Conservation (phyloP, 1,284 basidiomycete species). For the Cryptococcus jaspeensis region DNA sequence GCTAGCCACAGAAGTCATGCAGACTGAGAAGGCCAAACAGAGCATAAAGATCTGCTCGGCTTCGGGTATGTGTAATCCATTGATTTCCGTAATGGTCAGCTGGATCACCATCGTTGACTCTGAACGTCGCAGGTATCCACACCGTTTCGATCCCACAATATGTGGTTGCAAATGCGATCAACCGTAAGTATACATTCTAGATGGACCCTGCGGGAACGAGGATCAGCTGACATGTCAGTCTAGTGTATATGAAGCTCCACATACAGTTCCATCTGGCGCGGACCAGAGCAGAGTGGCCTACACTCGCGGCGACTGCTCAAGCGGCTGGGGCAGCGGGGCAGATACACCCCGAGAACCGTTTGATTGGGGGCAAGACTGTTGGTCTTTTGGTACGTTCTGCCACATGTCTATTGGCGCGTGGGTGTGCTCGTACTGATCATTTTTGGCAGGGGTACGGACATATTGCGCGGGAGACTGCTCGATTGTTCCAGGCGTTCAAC, state of each 20-base stretch:
- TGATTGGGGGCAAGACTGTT: slow-evolving; percentile 20
- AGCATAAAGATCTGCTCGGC: slow-evolving; percentile 35
- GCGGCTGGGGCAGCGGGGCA: slow-evolving; percentile 4
- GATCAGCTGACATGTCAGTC: neutral
- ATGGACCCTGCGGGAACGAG: neutral
- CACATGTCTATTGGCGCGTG: neutral
- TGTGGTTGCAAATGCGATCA: slow-evolving; percentile 32
- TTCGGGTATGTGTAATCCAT: slow-evolving; percentile 18
- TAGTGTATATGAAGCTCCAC: slow-evolving; percentile 37
- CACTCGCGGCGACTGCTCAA: slow-evolving; percentile 2
- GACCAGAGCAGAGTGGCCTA: slow-evolving; percentile 16
- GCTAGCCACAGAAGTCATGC: slow-evolving; percentile 21
- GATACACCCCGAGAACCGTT: slow-evolving; percentile 13
- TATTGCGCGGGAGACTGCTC: slow-evolving; percentile 45
- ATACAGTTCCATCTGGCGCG: slow-evolving; percentile 26
- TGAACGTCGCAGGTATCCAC: slow-evolving; percentile 34
- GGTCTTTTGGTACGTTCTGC: slow-evolving; percentile 21
- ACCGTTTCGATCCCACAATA: slow-evolving; percentile 39
- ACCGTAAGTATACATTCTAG: slow-evolving; percentile 15
- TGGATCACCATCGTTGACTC: slow-evolving; percentile 9
- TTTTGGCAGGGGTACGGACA: slow-evolving; percentile 39
- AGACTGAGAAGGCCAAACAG: slow-evolving; percentile 18
- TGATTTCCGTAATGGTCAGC: neutral
- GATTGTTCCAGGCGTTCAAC: slow-evolving; percentile 40
- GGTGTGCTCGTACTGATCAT: no score